A percentile compares a stretch with the other conserved stretches of the same genome.
These are phyloP conservation scores for Microsporum canis DNA, from an alignment of 2,329 filamentous ascomycete genomes.

Conservation along the genomic window DNA sequence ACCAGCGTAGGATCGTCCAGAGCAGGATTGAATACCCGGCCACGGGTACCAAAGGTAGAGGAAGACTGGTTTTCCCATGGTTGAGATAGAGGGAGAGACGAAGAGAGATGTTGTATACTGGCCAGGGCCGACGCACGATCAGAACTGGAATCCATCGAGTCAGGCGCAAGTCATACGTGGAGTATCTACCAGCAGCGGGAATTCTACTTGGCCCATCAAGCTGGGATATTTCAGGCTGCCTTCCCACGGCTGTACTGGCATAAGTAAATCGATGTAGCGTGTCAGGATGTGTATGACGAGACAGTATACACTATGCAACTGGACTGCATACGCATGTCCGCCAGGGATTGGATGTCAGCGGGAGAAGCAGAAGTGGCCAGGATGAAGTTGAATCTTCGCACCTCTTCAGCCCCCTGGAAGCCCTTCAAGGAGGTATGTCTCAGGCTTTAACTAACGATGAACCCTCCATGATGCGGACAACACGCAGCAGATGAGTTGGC, in stretches of 20 bases:
- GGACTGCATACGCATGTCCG: not conserved
- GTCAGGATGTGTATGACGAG: conserved; percentile 13
- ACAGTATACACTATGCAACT: conserved; percentile 1
- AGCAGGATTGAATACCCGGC: conserved; percentile 19
- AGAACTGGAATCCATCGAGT: conserved; percentile 26
- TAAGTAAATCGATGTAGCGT: conserved; percentile 11
- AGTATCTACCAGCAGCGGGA: conserved; percentile 8
- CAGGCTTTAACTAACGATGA: not conserved
- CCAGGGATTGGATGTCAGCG: conserved; percentile 8
- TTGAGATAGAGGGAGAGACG: conserved; percentile 22
- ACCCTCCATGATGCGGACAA: conserved; percentile 6
- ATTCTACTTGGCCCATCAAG: not conserved
- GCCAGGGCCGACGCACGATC: conserved; percentile 19
- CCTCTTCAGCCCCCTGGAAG: conserved; percentile 6
- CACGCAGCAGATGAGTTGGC: conserved; percentile 17
- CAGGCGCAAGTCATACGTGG: conserved; percentile 6
- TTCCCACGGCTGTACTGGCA: conserved; percentile 2
- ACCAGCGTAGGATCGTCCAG: conserved; percentile 23
- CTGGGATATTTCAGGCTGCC: conserved; percentile 4
- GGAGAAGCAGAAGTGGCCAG: conserved; percentile 4
- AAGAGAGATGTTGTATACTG: conserved; percentile 21
- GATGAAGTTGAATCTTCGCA: conserved; percentile 10
- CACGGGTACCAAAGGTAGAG: conserved; percentile 18
- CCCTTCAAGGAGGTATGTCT: not conserved
- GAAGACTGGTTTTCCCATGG: conserved; percentile 23